Conservation (phyloP, 129 eudicot species). For the Gnaphalium uliginosum region DNA sequence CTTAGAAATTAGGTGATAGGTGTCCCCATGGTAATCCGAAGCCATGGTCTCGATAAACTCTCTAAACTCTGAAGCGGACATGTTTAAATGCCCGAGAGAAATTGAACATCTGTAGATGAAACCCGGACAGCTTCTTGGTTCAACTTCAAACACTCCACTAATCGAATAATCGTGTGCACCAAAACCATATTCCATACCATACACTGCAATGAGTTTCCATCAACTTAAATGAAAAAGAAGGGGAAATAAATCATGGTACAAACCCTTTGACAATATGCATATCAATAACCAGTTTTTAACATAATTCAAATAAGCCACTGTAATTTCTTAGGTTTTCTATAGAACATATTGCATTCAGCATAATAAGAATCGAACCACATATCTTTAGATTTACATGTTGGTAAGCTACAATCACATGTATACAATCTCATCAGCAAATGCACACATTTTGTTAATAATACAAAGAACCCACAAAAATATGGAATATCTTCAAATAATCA, state of each 20-base stretch:
- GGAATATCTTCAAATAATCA: neutral
- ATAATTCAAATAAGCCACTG: slow-evolving; percentile 1
- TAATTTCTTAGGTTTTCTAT: neutral
- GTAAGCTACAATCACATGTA: neutral
- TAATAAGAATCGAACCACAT: neutral
- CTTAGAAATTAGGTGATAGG: slow-evolving; percentile 78
- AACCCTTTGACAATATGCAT: neutral
- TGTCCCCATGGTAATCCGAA: slow-evolving; percentile 82
- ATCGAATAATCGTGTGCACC: slow-evolving; percentile 87
- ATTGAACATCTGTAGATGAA: slow-evolving; percentile 73
- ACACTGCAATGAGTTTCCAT: slow-evolving; percentile 47
- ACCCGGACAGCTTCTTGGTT: slow-evolving; percentile 82
- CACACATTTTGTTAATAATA: neutral
- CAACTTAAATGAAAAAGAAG: neutral
- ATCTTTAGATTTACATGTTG: neutral
- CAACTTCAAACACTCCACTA: slow-evolving; percentile 91
- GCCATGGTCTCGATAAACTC: slow-evolving; percentile 64
- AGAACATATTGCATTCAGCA: neutral
- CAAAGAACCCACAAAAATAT: neutral
- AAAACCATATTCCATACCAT: slow-evolving; percentile 88
- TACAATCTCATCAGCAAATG: slow-evolving; percentile 9
- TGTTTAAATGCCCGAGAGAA: slow-evolving; percentile 51
- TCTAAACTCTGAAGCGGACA: slow-evolving; percentile 62
- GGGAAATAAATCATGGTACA: neutral
- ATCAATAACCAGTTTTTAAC: neutral